Evolutionary conservation across 116 monocot species (phyloP), one percentile per base, ranked within the genome.

Genomic region (Papilionanthe hybrid): DNA sequence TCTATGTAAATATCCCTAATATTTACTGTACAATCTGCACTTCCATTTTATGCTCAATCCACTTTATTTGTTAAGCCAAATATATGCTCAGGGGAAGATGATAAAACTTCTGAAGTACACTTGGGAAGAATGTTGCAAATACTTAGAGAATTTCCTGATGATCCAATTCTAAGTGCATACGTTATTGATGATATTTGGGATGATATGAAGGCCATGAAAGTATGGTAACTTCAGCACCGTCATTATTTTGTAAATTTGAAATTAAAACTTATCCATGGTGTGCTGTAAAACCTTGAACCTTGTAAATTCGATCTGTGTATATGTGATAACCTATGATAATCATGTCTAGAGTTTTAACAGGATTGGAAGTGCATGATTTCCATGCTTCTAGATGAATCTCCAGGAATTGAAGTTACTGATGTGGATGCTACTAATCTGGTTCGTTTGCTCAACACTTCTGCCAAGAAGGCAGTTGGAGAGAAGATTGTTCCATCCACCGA

Each of bases 171-270:
- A 32, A 91, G 85, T 89, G 81, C 95, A 32, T 98, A 98, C 75
- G 98, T 98, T 20, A 93, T 98, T 85, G 98, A 98, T 90, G 98
- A 98, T 90, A 85, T 98, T 79, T 98, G 98, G 98, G 98, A 98
- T 84, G 98, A 98, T 69, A 98, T 98, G 98, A 98, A 94, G 76
- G 98, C 98, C 55, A 91, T 93, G 91, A 98, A 91, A 85, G 98
- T 98, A 91, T 75, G 41, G 10, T 86, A 75, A 19, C 5, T 63
- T 63, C 19, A 5, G 23, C 23, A 49, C 13, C 2, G 32, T 74
- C 5, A 42, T 50, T 20, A 5, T 10, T 28, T 73, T 1, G 49
- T 73, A 5, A 3, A 75, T 50, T 19, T 9, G 41, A 28, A 53
- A 27, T 49, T 49, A 18, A 48, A 75, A 13, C 50, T 47, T 49